phyloP scores from a whole-genome alignment of 768 basidiomycete species.

The Kwoniella mangroviensis region DNA sequence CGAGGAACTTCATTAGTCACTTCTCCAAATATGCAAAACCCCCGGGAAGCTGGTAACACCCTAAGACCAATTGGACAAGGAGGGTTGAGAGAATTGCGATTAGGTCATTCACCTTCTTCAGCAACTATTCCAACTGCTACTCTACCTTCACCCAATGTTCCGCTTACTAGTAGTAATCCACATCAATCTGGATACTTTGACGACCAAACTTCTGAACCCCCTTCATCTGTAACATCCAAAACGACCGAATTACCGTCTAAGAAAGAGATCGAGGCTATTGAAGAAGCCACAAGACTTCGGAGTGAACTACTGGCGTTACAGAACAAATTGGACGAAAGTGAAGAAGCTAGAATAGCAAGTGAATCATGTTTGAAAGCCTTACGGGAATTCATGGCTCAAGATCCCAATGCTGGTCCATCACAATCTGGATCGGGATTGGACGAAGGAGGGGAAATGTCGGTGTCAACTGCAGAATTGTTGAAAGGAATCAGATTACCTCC shows the following conservation, averaged over 20 bases:
- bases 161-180: conserved; percentile 5
- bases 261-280: conserved; percentile 21
- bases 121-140: conserved; percentile 2
- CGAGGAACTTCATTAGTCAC: conserved; percentile 8
- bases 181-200: conserved; percentile 25
- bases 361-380: conserved; percentile 82
- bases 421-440: conserved; percentile 1
- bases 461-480: conserved; percentile 27
- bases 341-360: conserved; percentile 83
- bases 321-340: conserved; percentile 73
- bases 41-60: not conserved
- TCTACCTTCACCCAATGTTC: conserved; percentile 12
- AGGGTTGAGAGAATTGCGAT: conserved; percentile 50
- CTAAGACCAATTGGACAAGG: conserved; percentile 29
- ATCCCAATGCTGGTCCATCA: conserved; percentile 3
- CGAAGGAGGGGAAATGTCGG: conserved; percentile 23
- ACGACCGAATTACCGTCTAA: conserved; percentile 12
- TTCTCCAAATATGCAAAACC: conserved; percentile 10
- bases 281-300: conserved; percentile 58
- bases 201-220: conserved; percentile 2
- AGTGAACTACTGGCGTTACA: conserved; percentile 67
- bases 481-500: conserved; percentile 57
- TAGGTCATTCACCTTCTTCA: conserved; percentile 23
- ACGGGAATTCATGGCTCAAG: conserved; percentile 65
- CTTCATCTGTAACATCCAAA: conserved; percentile 7